Base-by-base conservation (phyloP, 2,329 filamentous ascomycete genomes). In the Aspergillus pseudonomiae region DNA sequence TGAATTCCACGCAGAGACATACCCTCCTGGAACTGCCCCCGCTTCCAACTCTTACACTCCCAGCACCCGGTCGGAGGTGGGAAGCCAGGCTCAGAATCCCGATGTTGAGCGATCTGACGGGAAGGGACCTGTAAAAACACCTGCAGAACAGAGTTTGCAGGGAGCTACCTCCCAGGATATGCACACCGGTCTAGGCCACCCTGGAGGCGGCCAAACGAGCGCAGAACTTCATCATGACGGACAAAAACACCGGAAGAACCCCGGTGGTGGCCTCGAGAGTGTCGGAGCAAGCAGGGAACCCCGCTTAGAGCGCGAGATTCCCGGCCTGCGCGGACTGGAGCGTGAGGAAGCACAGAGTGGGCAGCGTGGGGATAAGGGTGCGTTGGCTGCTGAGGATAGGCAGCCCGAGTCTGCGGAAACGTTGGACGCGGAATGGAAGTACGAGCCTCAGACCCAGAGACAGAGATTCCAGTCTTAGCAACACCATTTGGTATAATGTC, bases 11-110 rank as follows among this genome's bases (percentile, higher is more conserved):
- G 84, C 86, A 28, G 68, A 92, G 74, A 84, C 83, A 1, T 78
- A 88, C 41, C 83, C 88, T 0, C 78, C 89, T 0, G 90, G 90
- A 63, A 85, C 86, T 4, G 90, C 90, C 0, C 90, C 90, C 1
- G 66, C 77, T 1, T 73, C 77, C 46, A 74, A 82, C 57, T 85
- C 85, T 16, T 84, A 80, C 78, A 68, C 69, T 12, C 81, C 82
- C 32, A 82, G 83, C 75, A 73, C 77, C 62, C 66, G 61, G 43
- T 63, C 64, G 62, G 71, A 73, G 43, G 67, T 74, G 11, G 79
- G 81, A 5, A 72, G 78, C 57, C 78, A 80, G 71, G 77, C 77
- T 39, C 67, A 79, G 67, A 81, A 81, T 70, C 72, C 78, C 41
- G 74, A 70, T 59, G 67, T 80, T 4, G 71, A 78, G 50, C 78